Percentiles rank a stretch among this genome's conserved stretches.
phyloP scores from a whole-genome alignment of 2,329 filamentous ascomycete species.

The Alternaria infectoria region DNA sequence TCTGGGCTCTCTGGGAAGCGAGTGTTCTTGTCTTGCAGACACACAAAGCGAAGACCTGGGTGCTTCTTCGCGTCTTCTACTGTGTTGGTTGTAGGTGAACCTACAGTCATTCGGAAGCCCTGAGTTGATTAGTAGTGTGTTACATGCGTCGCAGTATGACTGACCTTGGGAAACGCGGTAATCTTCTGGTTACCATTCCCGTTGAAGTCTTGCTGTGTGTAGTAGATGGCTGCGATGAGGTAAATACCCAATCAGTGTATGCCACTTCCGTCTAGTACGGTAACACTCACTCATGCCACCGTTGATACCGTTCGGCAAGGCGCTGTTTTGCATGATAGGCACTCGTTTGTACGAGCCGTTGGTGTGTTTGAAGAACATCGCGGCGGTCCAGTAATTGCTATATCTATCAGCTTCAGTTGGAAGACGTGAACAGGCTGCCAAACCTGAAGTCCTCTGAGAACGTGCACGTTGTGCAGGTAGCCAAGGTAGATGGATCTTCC shows the following conservation, averaged over 20 bases:
- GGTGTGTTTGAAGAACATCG: slow-evolving; percentile 36
- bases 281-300: slow-evolving; percentile 33
- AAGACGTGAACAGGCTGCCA: background rate
- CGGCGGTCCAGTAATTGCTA: slow-evolving; percentile 40
- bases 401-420: background rate
- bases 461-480: slow-evolving; percentile 24
- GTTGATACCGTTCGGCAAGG: slow-evolving; percentile 26
- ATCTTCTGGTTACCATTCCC: slow-evolving; percentile 31
- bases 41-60: slow-evolving; percentile 2
- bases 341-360: slow-evolving; percentile 39
- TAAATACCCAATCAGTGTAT: background rate
- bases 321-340: slow-evolving; percentile 24
- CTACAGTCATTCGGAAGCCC: slow-evolving; percentile 44
- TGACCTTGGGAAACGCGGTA: slow-evolving; percentile 32
- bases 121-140: background rate
- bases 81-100: slow-evolving; percentile 32
- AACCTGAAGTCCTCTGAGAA: slow-evolving; percentile 28
- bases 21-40: slow-evolving; percentile 33
- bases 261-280: background rate
- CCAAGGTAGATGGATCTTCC: slow-evolving; percentile 10
- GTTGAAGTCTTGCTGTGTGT: slow-evolving; percentile 45
- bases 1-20: slow-evolving; percentile 12
- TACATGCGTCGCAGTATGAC: background rate
- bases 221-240: slow-evolving; percentile 27
- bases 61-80: slow-evolving; percentile 12